Conservation (phyloP, 371 early-diverging fungal species). For the Thermomucor indicae-seudaticae region DNA sequence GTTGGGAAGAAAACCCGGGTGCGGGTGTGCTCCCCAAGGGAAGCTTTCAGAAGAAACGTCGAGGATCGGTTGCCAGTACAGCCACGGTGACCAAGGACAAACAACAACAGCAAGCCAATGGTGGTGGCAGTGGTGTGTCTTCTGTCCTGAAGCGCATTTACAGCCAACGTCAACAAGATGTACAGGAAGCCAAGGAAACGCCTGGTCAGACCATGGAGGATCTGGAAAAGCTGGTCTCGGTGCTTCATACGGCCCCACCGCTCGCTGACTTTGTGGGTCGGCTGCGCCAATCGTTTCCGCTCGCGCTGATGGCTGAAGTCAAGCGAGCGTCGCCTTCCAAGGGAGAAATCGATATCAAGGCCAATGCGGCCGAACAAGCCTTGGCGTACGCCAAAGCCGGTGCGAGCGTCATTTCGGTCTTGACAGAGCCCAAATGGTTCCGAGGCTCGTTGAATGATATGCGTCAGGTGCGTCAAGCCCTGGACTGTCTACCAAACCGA, state of each 20-base stretch:
- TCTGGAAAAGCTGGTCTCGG: slow-evolving; percentile 63
- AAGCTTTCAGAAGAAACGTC: too few species aligned
- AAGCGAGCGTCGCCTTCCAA: slow-evolving; percentile 98
- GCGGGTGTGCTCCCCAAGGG: slow-evolving; percentile 41
- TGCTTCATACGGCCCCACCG: slow-evolving; percentile 74
- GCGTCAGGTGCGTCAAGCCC: slow-evolving; percentile 72
- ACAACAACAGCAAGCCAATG: slow-evolving; percentile 20
- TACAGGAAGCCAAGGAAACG: slow-evolving; percentile 58
- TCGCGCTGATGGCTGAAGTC: slow-evolving; percentile 91
- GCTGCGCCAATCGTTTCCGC: slow-evolving; percentile 48
- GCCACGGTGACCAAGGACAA: slow-evolving; percentile 8
- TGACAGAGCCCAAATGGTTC: slow-evolving; percentile 98
- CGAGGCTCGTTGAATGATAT: slow-evolving; percentile 89
- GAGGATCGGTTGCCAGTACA: slow-evolving; percentile 2
- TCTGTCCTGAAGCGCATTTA: slow-evolving; percentile 70
- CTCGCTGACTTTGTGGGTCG: slow-evolving; percentile 75
- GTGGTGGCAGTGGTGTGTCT: slow-evolving; percentile 3
- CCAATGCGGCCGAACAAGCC: slow-evolving; percentile 85
- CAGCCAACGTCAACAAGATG: slow-evolving; percentile 76
- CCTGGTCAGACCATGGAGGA: slow-evolving; percentile 75
- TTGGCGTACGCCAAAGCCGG: slow-evolving; percentile 83
- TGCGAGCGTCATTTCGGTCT: slow-evolving; percentile 90
- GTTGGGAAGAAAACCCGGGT: slow-evolving; percentile 74
- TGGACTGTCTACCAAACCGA: slow-evolving; percentile 65
- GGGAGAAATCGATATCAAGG: slow-evolving; percentile 79